phyloP scores from a whole-genome alignment of 805 yeast species.

The Metschnikowia anglica region DNA sequence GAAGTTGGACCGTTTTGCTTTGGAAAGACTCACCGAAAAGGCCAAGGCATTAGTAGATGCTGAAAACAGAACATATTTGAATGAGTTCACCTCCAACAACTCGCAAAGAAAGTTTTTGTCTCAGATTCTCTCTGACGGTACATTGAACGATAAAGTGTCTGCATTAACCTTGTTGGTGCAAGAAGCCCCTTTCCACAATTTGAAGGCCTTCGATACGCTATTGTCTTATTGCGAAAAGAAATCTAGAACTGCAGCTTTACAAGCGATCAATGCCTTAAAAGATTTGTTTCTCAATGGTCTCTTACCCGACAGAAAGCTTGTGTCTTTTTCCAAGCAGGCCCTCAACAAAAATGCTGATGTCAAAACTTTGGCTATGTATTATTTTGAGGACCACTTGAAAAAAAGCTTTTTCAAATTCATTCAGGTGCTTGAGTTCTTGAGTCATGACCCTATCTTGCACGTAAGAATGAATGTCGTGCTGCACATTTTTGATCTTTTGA shows the following conservation, averaged over 20 bases:
- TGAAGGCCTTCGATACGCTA: slow-evolving; percentile 78
- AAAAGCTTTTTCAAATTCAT: slow-evolving; percentile 71
- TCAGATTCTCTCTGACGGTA: slow-evolving; percentile 88
- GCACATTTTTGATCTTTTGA: slow-evolving; percentile 76
- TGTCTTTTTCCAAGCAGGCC: slow-evolving; percentile 73
- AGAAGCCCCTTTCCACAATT: slow-evolving; percentile 90
- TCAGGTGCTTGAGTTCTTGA: slow-evolving; percentile 70
- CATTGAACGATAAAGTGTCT: slow-evolving; percentile 90
- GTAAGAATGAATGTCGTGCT: slow-evolving; percentile 76
- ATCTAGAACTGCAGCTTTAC: slow-evolving; percentile 89
- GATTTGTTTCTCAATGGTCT: slow-evolving; percentile 85
- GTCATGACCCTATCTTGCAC: slow-evolving; percentile 89
- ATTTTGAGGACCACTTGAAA: slow-evolving; percentile 89
- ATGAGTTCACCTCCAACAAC: slow-evolving; percentile 69
- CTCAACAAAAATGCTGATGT: slow-evolving; percentile 40
- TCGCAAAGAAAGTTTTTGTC: slow-evolving; percentile 86
- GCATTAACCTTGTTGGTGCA: slow-evolving; percentile 90
- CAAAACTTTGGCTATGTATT: slow-evolving; percentile 66
- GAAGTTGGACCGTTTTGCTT: slow-evolving; percentile 50
- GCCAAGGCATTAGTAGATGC: slow-evolving; percentile 64
- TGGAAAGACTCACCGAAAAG: slow-evolving; percentile 59
- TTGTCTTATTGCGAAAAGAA: slow-evolving; percentile 82
- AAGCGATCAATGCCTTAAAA: slow-evolving; percentile 83
- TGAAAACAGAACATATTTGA: slow-evolving; percentile 70
- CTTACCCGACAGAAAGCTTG: slow-evolving; percentile 80